phyloP scores from a whole-genome alignment of 768 basidiomycete species.

The Mrakia hoshinonis region DNA sequence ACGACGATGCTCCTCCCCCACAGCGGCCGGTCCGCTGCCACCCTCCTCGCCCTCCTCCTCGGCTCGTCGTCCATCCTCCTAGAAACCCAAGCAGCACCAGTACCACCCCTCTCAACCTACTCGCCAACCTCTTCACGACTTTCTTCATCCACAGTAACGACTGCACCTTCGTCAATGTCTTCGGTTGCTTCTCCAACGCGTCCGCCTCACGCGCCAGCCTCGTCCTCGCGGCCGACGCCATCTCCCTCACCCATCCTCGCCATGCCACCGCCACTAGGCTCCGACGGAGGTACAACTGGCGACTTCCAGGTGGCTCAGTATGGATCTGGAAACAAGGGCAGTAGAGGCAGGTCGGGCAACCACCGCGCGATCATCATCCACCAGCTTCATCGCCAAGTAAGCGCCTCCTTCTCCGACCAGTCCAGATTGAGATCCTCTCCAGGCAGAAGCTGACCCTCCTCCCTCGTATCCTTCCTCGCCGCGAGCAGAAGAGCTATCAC shows the following conservation, averaged over 20 bases:
- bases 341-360: neutral
- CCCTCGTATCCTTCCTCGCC: neutral
- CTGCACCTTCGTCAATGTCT: neutral
- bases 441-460: too few species aligned
- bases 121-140: neutral
- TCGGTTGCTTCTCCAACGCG: neutral
- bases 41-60: neutral
- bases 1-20: neutral
- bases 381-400: neutral
- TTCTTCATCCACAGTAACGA: neutral
- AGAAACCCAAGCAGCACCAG: neutral
- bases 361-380: neutral
- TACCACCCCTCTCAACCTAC: too few species aligned
- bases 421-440: neutral
- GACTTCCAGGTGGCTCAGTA: neutral
- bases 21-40: neutral
- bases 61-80: neutral
- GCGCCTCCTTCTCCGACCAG: neutral
- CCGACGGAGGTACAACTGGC: neutral
- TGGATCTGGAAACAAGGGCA: neutral
- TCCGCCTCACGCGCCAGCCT: neutral
- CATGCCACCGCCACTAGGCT: too few species aligned
- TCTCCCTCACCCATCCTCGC: neutral
- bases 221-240: neutral
- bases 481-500: neutral